Percentiles rank a stretch among this genome's conserved stretches.
Conservation (phyloP, 306 rosid genomes). For the Cyamopsis tetragonoloba region DNA sequence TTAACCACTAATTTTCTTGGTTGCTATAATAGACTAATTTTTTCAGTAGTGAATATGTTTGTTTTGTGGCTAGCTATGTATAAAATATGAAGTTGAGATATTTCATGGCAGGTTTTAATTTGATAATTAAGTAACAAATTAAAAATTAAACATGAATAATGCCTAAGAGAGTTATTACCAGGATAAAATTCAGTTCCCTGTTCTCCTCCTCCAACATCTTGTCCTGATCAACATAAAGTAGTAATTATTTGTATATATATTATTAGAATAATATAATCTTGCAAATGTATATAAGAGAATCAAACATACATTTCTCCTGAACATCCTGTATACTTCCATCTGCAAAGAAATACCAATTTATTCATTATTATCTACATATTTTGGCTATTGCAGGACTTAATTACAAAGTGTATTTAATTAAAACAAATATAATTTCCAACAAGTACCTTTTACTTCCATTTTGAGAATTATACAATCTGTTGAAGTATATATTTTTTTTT, state of each 20-base stretch:
- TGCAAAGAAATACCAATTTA: constrained; percentile 25
- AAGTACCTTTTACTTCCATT: too few relatives aligned
- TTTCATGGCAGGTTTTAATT: too few relatives aligned
- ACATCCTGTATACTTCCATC: constrained; percentile 39
- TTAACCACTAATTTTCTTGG: too few relatives aligned
- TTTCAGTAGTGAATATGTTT: too few relatives aligned
- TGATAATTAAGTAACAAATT: not conserved
- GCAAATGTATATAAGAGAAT: not conserved
- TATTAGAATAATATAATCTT: not conserved
- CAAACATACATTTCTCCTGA: constrained; percentile 49
- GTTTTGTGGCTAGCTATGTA: too few relatives aligned
- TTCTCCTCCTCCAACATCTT: constrained; percentile 55
- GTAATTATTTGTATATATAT: not conserved
- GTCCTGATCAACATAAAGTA: constrained; percentile 25
- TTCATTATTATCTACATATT: too few relatives aligned
- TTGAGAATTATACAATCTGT: too few relatives aligned
- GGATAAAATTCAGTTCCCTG: constrained; percentile 46
- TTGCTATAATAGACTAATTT: too few relatives aligned
- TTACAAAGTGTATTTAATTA: too few relatives aligned
- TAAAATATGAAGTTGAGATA: too few relatives aligned
- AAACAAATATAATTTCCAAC: too few relatives aligned
- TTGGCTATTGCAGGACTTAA: not conserved
- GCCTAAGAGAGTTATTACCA: constrained; percentile 34
- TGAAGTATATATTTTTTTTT: too few relatives aligned
- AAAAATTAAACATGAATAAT: not conserved